Evolutionary conservation across 441 rosid genomes (phyloP).

Genomic region (Mallotus japonicus): DNA sequence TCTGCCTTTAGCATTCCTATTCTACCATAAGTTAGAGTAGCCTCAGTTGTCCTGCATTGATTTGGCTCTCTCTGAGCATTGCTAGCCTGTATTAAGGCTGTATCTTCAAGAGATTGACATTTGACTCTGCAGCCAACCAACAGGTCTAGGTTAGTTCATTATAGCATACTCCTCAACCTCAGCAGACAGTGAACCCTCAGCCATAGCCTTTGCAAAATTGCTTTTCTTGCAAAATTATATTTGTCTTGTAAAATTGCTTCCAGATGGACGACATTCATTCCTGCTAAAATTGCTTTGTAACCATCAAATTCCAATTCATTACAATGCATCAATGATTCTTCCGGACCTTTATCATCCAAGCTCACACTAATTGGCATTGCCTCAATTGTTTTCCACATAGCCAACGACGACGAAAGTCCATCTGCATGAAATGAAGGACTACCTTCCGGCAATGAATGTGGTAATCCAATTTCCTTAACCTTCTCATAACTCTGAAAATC

Average conservation of each 20-base stretch:
- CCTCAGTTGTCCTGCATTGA: constrained; percentile 30
- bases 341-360: too few relatives aligned
- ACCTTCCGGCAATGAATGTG: too few relatives aligned
- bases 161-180: constrained; percentile 27
- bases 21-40: constrained; percentile 32
- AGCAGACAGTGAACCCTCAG: constrained; percentile 20
- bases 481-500: too few relatives aligned
- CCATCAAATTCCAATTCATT: too few relatives aligned
- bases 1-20: constrained; percentile 26
- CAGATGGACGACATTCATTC: constrained; percentile 11
- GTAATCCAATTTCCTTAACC: too few relatives aligned
- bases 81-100: constrained; percentile 27
- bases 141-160: constrained; percentile 32
- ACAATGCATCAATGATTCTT: too few relatives aligned
- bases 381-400: too few relatives aligned
- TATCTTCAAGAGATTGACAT: constrained; percentile 30
- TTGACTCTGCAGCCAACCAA: constrained; percentile 29
- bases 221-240: constrained; percentile 20
- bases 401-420: too few relatives aligned
- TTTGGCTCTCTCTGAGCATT: constrained; percentile 25
- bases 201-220: constrained; percentile 27
- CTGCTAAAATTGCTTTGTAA: too few relatives aligned
- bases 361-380: too few relatives aligned
- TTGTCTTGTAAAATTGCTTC: constrained; percentile 31
- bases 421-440: too few relatives aligned